Evolutionary conservation across 208 protist genomes (phyloP), one percentile per base, ranked within the genome.

Genomic region (Acanthamoeba castellanii): DNA sequence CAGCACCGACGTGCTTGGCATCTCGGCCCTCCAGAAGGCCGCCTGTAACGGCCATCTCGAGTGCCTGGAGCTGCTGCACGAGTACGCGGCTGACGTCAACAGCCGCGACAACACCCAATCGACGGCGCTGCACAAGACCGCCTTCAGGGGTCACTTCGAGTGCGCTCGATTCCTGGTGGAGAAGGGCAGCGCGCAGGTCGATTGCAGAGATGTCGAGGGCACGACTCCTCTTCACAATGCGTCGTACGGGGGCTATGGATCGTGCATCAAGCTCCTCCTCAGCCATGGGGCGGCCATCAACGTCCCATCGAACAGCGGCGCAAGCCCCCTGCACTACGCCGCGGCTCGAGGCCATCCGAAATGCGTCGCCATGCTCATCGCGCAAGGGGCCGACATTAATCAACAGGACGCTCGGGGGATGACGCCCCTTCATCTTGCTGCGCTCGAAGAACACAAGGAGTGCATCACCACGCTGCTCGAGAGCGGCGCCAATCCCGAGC

Each of bases 1-100:
- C 47, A 87, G 47, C 16, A 50, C 42, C 18, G 78, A 87, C 55
- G 47, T 52, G 47, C n/a, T 61, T 11, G 78, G 78, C 42, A 61
- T 87, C 42, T 59, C 42, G 42, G 78, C 78, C 42, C 78, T 87
- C 50, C 78, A 87, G 25, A 87, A 87, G 42, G 78, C 78, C 45
- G 78, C 78, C 50, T 87, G 42, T 16, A 52, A 87, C 30, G 78
- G 78, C 25, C 42, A 87, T 61, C 78, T 61, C 6, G 78, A 87
- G 13, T 87, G 78, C 50, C 5, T 87, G 78, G 78, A 52, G 30
- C 47, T 87, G n/a, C 42, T 87, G 18, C 78, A 61, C 42, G 47
- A 87, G 78, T 34, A 59, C n/a, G 34, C 18, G 6, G 78, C 78
- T 22, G 30, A 76, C 30, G n/a, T 76, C 30, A 76, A 76, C 68